A percentile compares a stretch with the other conserved stretches of the same genome.
phyloP scores from a whole-genome alignment of 2,329 filamentous ascomycete genomes.

The Phialophora expanda region DNA sequence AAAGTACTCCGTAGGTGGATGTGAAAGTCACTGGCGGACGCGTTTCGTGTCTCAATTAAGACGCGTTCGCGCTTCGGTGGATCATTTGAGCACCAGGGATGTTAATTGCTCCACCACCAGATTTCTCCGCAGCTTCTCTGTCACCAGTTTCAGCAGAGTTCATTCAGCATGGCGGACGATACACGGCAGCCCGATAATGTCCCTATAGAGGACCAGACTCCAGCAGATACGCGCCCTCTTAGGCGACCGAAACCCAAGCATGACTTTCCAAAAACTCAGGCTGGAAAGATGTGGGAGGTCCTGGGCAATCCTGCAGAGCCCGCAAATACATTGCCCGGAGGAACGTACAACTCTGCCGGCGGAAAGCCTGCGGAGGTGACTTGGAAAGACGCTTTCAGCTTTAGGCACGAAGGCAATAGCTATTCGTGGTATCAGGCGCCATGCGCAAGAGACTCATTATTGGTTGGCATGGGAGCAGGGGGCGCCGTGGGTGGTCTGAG shows the following conservation, averaged over 20 bases:
- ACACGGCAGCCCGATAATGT: conserved; percentile 41
- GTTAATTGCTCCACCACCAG: conserved; percentile 11
- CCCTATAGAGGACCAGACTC: conserved; percentile 20
- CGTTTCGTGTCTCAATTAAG: conserved; percentile 20
- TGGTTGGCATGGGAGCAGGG: conserved; percentile 81
- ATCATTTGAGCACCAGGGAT: background rate
- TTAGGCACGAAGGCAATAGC: conserved; percentile 69
- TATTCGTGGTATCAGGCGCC: conserved; percentile 75
- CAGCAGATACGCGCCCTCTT: conserved; percentile 15
- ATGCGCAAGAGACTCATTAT: conserved; percentile 79
- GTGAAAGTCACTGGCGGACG: background rate
- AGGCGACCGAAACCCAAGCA: conserved; percentile 45
- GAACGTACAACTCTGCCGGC: conserved; percentile 64
- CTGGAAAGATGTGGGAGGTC: conserved; percentile 55
- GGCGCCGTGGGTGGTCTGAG: conserved; percentile 75
- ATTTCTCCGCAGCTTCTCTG: conserved; percentile 13
- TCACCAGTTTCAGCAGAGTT: background rate
- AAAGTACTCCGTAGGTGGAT: too few relatives aligned
- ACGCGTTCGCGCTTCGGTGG: conserved; percentile 9
- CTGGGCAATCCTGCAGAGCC: conserved; percentile 56
- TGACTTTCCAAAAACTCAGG: conserved; percentile 53
- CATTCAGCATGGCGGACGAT: conserved; percentile 48
- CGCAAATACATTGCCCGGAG: conserved; percentile 62
- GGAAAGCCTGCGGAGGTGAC: conserved; percentile 55
- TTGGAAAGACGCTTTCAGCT: conserved; percentile 54